Percentiles rank a stretch among this genome's conserved stretches.
phyloP scores from a whole-genome alignment of 139 green algal genomes.

The Chlorella sp. region DNA sequence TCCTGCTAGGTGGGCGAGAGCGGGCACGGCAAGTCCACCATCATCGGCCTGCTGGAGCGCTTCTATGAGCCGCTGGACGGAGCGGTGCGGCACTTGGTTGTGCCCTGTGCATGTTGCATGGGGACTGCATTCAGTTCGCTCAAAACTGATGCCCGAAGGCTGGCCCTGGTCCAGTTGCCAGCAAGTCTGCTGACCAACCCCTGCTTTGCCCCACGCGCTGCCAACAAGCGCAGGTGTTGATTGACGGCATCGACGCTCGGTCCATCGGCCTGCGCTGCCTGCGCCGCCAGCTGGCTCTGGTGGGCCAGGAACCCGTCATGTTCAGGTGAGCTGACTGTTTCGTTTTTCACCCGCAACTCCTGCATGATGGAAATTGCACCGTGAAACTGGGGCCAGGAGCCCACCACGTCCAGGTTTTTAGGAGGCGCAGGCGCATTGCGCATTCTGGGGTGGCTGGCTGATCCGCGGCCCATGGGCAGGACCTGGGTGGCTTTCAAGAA shows the following conservation, averaged over 20 bases:
- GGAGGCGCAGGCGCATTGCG: too few relatives aligned
- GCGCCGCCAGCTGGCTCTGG: constrained; percentile 62
- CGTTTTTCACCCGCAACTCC: too few relatives aligned
- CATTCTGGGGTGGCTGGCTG: too few relatives aligned
- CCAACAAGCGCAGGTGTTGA: constrained; percentile 50
- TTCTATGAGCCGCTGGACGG: constrained; percentile 82
- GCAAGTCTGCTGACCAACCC: too few relatives aligned
- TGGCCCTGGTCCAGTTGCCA: too few relatives aligned
- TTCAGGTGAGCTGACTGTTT: constrained; percentile 73
- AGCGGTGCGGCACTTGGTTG: not conserved
- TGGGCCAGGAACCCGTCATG: constrained; percentile 91
- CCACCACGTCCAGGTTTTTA: too few relatives aligned
- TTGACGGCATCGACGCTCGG: constrained; percentile 85
- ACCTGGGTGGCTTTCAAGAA: too few relatives aligned
- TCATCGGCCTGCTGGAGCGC: constrained; percentile 86
- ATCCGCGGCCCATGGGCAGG: too few relatives aligned
- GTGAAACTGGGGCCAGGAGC: too few relatives aligned
- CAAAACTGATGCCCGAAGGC: too few relatives aligned
- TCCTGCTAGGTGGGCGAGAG: constrained; percentile 77
- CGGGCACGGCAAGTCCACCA: constrained; percentile 93
- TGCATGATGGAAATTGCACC: too few relatives aligned
- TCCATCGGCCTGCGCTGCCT: constrained; percentile 78
- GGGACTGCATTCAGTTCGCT: not conserved
- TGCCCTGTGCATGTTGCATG: not conserved
- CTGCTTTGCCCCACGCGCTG: constrained; percentile 6